Evolutionary conservation across 2,329 filamentous ascomycete species (phyloP).

Genomic region (Scopulariopsis brevicaulis): DNA sequence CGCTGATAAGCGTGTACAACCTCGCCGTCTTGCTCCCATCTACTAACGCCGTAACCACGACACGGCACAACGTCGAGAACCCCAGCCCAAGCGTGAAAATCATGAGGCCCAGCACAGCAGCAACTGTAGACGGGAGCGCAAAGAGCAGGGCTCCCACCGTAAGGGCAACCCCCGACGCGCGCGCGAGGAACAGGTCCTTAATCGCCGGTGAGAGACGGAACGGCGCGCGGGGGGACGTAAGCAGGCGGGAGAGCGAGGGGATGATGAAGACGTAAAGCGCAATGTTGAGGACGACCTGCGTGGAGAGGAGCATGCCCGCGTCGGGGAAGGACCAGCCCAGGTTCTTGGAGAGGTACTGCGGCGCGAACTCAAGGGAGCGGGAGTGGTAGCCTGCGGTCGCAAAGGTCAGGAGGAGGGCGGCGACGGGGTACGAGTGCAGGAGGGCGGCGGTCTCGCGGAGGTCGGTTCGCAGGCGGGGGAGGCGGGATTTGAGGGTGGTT

Average conservation of each 20-base stretch:
- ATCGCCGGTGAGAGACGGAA: neutral
- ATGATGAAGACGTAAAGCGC: conserved; percentile 8
- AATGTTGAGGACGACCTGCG: conserved; percentile 12
- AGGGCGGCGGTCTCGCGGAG: neutral
- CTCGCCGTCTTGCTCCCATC: conserved; percentile 12
- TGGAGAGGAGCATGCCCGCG: conserved; percentile 12
- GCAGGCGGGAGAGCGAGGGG: conserved; percentile 9
- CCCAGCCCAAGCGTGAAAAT: conserved; percentile 11
- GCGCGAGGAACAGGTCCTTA: conserved; percentile 14
- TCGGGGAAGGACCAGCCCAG: conserved; percentile 9
- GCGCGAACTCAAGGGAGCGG: neutral
- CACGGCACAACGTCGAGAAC: conserved; percentile 10
- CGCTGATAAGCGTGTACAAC: conserved; percentile 16
- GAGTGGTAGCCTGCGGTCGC: conserved; percentile 1
- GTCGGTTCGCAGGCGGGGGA: neutral
- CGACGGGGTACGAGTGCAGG: conserved; percentile 1
- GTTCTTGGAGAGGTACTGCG: conserved; percentile 8
- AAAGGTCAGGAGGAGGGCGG: conserved; percentile 5
- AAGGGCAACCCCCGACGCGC: conserved; percentile 10
- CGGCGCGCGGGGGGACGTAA: neutral
- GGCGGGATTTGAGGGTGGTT: neutral
- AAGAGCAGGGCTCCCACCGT: conserved; percentile 12
- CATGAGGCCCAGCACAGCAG: conserved; percentile 12
- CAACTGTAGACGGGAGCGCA: conserved; percentile 8
- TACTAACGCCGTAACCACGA: conserved; percentile 10